A percentile compares a stretch with the other conserved stretches of the same genome.
Evolutionary conservation across 768 basidiomycete genomes (phyloP).

Genomic region (Xanthoconium stramineum): DNA sequence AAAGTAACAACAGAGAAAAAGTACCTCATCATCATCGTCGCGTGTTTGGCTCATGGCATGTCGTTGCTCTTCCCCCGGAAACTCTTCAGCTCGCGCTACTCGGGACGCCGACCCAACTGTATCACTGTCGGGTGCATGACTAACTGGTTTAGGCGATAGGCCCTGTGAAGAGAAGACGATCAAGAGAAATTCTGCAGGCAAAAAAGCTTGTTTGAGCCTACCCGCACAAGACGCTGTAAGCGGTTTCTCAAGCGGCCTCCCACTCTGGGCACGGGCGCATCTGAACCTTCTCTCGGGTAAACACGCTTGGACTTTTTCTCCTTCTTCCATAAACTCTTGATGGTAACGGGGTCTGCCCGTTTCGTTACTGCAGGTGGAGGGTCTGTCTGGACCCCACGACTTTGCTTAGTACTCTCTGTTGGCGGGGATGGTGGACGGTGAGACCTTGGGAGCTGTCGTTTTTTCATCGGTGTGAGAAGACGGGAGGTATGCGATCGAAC

Average conservation of each 20-base stretch:
- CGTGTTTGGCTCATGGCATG: background rate
- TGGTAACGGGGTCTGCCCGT: background rate
- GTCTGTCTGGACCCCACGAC: constrained; percentile 6
- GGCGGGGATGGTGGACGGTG: constrained; percentile 4
- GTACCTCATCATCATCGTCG: constrained; percentile 19
- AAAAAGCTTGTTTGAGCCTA: background rate
- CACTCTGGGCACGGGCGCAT: background rate
- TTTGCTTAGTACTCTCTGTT: background rate
- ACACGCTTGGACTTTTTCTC: constrained; percentile 1
- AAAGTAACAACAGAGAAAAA: constrained; percentile 29
- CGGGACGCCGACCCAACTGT: background rate
- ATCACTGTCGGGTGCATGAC: background rate
- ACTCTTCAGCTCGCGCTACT: background rate
- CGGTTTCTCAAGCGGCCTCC: constrained; percentile 5
- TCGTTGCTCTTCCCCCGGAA: background rate
- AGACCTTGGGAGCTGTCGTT: constrained; percentile 14
- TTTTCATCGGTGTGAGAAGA: background rate
- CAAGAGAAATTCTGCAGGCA: background rate
- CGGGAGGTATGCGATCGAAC: background rate
- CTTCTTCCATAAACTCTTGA: constrained; percentile 15
- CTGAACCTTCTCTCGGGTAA: background rate
- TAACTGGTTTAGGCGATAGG: background rate
- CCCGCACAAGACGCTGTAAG: constrained; percentile 19
- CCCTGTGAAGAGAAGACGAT: constrained; percentile 8
- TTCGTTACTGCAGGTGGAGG: background rate